Evolutionary conservation across 495 filamentous ascomycete genomes (phyloP).

Genomic region (Penicillium argentinense): DNA sequence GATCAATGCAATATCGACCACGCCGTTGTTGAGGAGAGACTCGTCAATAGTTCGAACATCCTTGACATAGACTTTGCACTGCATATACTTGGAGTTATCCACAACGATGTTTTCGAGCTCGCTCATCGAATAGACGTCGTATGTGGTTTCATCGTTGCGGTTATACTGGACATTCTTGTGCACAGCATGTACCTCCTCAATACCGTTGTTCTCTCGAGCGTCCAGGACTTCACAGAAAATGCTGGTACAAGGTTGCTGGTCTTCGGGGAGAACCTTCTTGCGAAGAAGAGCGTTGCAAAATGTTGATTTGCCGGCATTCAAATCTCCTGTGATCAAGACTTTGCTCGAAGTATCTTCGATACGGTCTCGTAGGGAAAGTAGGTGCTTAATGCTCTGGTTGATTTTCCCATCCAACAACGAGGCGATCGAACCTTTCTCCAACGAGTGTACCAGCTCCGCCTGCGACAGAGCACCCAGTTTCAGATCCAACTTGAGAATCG

Average conservation of each 20-base stretch:
- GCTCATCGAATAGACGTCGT: slow-evolving; percentile 74
- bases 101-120: slow-evolving; percentile 87
- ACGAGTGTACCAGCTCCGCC: slow-evolving; percentile 90
- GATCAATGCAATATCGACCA: slow-evolving; percentile 96
- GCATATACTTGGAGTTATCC: slow-evolving; percentile 81
- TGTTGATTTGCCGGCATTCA: slow-evolving; percentile 97
- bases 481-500: slow-evolving; percentile 88
- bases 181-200: slow-evolving; percentile 95
- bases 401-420: slow-evolving; percentile 92
- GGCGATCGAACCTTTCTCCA: slow-evolving; percentile 89
- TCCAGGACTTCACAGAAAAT: slow-evolving; percentile 98
- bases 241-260: slow-evolving; percentile 97
- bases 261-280: slow-evolving; percentile 90
- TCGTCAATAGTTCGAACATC: slow-evolving; percentile 90
- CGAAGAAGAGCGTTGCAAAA: slow-evolving; percentile 96
- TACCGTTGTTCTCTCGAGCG: slow-evolving; percentile 79
- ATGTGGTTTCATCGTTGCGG: slow-evolving; percentile 89
- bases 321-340: slow-evolving; percentile 93
- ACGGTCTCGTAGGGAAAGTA: slow-evolving; percentile 79
- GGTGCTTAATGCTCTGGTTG: slow-evolving; percentile 85
- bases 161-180: slow-evolving; percentile 78
- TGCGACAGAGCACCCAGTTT: slow-evolving; percentile 86
- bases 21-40: slow-evolving; percentile 93
- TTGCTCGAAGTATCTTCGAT: slow-evolving; percentile 98
- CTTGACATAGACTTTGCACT: slow-evolving; percentile 96